Base-by-base conservation (phyloP, 2,329 filamentous ascomycete species). In the Neopestalotiopsis sp. region DNA sequence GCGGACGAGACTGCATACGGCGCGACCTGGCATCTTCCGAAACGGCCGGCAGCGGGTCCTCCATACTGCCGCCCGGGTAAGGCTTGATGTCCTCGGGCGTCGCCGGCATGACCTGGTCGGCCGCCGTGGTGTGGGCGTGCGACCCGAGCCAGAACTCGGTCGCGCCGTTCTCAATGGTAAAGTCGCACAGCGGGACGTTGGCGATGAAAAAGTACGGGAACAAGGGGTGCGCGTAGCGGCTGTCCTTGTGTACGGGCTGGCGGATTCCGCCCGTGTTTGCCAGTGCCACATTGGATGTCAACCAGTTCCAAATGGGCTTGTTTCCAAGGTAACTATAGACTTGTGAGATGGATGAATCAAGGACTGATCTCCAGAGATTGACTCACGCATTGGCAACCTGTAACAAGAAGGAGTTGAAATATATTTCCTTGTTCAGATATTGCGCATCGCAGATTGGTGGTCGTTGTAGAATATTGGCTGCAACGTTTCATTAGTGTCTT, bases 101-200 rank as follows among this genome's bases (percentile, higher is more conserved):
- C 0, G 73, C 74, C 14, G 77, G 75, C 42, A 75, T 65, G 49
- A 74, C 71, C 72, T 82, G 79, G 67, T 82, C 78, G 13, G 60
- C 64, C 30, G 72, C 70, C 1, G 72, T 73, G 4, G 79, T 80
- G 69, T 73, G 71, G 14, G 75, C 76, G 70, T 81, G 79, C n/a
- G 79, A 78, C 3, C 80, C 81, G 6, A 82, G 78, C 80, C 79
- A 82, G 72, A 82, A 82, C 71, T 82, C 80, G 3, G 80, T 82
- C 1, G 78, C 73, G 32, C 81, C 80, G 66, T 78, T 82, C 28
- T 69, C 74, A 2, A 69, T 64, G 58, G 71, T 75, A 73, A 82
- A 81, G 68, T 78, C 71, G 69, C 75, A 77, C n/a, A 82, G 75
- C 4, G 80, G 78, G 9, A 81, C 71, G 69, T 82, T 82, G 71